Conservation (phyloP, 495 filamentous ascomycete species). For the Talaromyces wortmannii region DNA sequence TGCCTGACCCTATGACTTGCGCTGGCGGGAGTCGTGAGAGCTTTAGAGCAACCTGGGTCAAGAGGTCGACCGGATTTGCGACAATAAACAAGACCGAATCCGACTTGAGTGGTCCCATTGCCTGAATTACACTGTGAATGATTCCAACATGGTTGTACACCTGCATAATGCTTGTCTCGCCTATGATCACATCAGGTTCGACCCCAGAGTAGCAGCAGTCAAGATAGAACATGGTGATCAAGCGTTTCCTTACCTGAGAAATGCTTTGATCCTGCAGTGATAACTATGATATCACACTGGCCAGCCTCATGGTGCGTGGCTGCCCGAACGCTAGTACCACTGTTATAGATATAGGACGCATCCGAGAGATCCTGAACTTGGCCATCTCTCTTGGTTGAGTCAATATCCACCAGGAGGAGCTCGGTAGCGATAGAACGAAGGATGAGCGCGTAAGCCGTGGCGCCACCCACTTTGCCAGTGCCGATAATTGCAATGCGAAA, state of each 20-base stretch:
- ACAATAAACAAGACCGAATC: slow-evolving; percentile 34
- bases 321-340: slow-evolving; percentile 20
- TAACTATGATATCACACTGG: slow-evolving; percentile 36
- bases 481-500: too few relatives aligned
- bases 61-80: slow-evolving; percentile 40
- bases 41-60: slow-evolving; percentile 30
- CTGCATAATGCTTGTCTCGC: slow-evolving; percentile 31
- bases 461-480: slow-evolving; percentile 36
- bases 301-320: slow-evolving; percentile 32
- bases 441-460: slow-evolving; percentile 35
- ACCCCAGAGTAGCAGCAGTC: too few relatives aligned
- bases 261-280: slow-evolving; percentile 39
- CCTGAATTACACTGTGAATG: slow-evolving; percentile 22
- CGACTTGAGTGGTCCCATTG: slow-evolving; percentile 27
- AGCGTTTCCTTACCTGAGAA: too few relatives aligned
- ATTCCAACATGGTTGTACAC: slow-evolving; percentile 33
- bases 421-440: slow-evolving; percentile 25
- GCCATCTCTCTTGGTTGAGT: slow-evolving; percentile 23
- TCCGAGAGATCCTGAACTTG: slow-evolving; percentile 41
- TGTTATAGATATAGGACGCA: slow-evolving; percentile 22
- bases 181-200: slow-evolving; percentile 17
- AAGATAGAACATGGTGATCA: too few relatives aligned
- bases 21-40: slow-evolving; percentile 23
- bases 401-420: slow-evolving; percentile 36
- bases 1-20: slow-evolving; percentile 36